Base-by-base conservation (phyloP, 202 grass and related monocot genomes). In the Saccharum hybrid region DNA sequence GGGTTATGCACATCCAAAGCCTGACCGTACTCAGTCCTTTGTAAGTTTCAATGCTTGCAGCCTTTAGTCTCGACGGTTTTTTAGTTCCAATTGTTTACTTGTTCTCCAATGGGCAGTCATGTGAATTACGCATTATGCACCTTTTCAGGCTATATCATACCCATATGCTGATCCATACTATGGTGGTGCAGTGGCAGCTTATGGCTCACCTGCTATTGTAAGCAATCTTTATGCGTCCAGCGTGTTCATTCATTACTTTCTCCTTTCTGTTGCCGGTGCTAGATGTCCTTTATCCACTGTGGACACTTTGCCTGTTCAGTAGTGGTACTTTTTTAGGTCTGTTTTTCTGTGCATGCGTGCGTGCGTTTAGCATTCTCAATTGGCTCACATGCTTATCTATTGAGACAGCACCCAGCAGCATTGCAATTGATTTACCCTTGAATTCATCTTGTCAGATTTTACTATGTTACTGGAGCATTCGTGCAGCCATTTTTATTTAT, bases 81-180 rank as follows among this genome's bases (percentile, higher is more conserved):
- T 74, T 26, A 15, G 78, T 56, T 76, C 62, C 31, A 76, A 9
- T 38, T 19, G 49, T 79, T 82, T 56, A 3, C 59, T 49, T 67
- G 75, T 72, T 74, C 72, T 76, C 45, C 71, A 63, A 75, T 84
- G 21, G 23, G 60, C 49, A 69, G 54, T 18, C 60, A 49, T 88
- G 54, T 83, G 49, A 88, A 51, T 86, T 77, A 80, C 31, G 30
- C 26, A 45, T 46, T 56, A 70, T 78, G 42, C 77, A 63, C 65
- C 68, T 79, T 86, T 85, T 75, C 90, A 97, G 94, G 92, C 84
- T 30, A 73, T 93, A 26, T 84, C 92, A 62, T 97, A 93, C 84
- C 88, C 96, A 4, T 99, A 96, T 89, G 76, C 30, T 52, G 93
- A 96, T 81, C 77, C 88, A 36, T 89, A 78, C 82, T 99, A 90